Conservation (phyloP, 129 eudicot species). For the Cynara cardunculus region DNA sequence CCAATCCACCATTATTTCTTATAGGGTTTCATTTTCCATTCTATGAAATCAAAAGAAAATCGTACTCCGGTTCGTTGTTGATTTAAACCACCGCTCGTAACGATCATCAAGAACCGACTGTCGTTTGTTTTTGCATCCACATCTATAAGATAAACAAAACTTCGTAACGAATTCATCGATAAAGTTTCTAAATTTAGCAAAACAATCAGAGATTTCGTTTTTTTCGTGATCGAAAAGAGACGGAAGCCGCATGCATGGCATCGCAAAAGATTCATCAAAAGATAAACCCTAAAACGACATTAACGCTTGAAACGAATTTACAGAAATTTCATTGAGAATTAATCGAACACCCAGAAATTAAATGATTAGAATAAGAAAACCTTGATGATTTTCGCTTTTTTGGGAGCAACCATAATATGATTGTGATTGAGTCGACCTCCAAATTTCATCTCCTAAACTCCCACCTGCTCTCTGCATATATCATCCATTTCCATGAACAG, state of each 20-base stretch:
- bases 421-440: constrained; percentile 40
- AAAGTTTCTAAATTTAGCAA: neutral
- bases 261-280: neutral
- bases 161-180: neutral
- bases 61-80: constrained; percentile 77
- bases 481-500: neutral
- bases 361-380: constrained; percentile 15
- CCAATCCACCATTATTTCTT: neutral
- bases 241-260: neutral
- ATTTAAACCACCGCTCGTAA: constrained; percentile 73
- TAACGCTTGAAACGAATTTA: neutral
- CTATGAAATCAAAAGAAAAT: neutral
- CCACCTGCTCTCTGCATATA: constrained; percentile 32
- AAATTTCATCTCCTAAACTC: constrained; percentile 35
- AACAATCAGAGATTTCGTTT: neutral
- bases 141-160: constrained; percentile 32
- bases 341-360: neutral
- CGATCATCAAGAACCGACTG: constrained; percentile 49
- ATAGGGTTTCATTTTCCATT: neutral
- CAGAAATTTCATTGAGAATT: neutral
- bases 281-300: neutral
- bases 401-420: constrained; percentile 57
- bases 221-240: neutral
- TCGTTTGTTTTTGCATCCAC: constrained; percentile 53
- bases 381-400: constrained; percentile 32